phyloP scores from a whole-genome alignment of 179 eudicot genomes.

The Camellia oleifera region DNA sequence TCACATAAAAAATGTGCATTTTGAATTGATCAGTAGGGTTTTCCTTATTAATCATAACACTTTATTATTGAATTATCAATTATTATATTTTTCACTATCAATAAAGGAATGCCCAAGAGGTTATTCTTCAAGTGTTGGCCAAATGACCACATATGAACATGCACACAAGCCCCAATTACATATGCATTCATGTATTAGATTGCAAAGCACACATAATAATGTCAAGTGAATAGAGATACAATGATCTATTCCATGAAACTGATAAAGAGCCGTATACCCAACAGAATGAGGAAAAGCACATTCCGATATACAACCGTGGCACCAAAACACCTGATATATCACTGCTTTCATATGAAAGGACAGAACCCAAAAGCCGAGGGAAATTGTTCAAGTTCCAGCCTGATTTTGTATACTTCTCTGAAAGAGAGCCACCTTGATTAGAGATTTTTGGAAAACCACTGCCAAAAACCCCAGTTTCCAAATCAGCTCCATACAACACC shows the following conservation, averaged over 20 bases:
- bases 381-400: conserved; percentile 99
- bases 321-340: conserved; percentile 98
- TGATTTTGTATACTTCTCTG: conserved; percentile 61
- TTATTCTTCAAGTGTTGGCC: background rate
- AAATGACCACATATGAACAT: conserved; percentile 3
- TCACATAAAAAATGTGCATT: background rate
- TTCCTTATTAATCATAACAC: background rate
- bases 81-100: background rate
- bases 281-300: conserved; percentile 98
- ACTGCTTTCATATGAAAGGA: conserved; percentile 82
- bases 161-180: background rate
- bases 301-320: conserved; percentile 97
- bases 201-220: background rate
- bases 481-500: conserved; percentile 98
- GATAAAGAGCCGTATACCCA: conserved; percentile 56
- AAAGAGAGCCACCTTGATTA: conserved; percentile 37
- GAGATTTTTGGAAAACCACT: conserved; percentile 87
- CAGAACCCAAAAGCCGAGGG: conserved; percentile 93
- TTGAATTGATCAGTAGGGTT: background rate
- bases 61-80: background rate
- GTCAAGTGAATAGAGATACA: conserved; percentile 7
- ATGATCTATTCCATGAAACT: background rate
- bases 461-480: conserved; percentile 94
- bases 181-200: background rate
- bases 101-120: conserved; percentile 7